These are phyloP conservation scores for Monosporascus sp. DNA, from an alignment of 2,329 filamentous ascomycete genomes.

Conservation along the genomic window DNA sequence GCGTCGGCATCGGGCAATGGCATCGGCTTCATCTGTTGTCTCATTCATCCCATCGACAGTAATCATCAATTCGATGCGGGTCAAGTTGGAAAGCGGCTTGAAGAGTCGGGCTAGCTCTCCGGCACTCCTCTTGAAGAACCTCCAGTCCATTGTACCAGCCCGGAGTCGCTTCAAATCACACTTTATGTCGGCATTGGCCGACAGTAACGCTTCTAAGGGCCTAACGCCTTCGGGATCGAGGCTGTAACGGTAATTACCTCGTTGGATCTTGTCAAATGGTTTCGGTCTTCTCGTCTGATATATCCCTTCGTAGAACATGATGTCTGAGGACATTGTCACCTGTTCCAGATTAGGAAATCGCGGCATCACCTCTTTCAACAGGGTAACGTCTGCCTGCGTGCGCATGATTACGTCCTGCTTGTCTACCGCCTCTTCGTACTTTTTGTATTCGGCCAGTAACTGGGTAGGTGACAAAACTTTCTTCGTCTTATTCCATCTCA, in stretches of 20 bases:
- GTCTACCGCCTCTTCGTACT: conserved; percentile 12
- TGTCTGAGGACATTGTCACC: conserved; percentile 14
- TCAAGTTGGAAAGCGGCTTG: conserved; percentile 16
- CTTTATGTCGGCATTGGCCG: conserved; percentile 11
- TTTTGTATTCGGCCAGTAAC: conserved; percentile 12
- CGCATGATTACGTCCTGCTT: conserved; percentile 12
- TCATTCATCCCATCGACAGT: conserved; percentile 8
- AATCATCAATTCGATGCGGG: conserved; percentile 15
- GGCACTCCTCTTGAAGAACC: conserved; percentile 16
- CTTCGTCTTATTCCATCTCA: conserved; percentile 8
- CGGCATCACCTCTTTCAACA: conserved; percentile 16
- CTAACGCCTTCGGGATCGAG: conserved; percentile 15
- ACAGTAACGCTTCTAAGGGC: conserved; percentile 18
- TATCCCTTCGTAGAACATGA: conserved; percentile 7
- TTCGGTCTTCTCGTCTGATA: conserved; percentile 6
- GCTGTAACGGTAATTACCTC: background rate
- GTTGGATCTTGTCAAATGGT: conserved; percentile 5
- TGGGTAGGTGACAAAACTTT: conserved; percentile 1
- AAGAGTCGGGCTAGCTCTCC: conserved; percentile 12
- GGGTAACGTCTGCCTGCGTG: conserved; percentile 7
- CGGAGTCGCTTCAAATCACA: conserved; percentile 13
- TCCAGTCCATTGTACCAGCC: conserved; percentile 17
- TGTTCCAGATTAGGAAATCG: conserved; percentile 15
- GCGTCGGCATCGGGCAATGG: conserved; percentile 9
- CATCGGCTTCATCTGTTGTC: conserved; percentile 1